Percentiles rank a stretch among this genome's conserved stretches.
Evolutionary conservation across 306 rosid species (phyloP).

Genomic region (Clitoria ternatea): DNA sequence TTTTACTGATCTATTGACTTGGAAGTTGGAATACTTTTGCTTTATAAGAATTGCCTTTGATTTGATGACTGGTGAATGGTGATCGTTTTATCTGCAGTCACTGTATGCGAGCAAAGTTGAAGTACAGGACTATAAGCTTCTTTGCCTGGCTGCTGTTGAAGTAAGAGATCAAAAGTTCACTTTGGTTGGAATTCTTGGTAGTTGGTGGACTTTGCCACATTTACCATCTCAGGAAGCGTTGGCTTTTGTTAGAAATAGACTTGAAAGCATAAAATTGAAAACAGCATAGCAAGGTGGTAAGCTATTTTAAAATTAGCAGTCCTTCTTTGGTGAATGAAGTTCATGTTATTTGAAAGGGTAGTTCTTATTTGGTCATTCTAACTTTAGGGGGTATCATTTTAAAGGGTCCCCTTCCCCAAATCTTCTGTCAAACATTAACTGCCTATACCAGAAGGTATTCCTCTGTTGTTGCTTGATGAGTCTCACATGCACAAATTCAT

Average conservation of each 20-base stretch:
- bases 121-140: slow-evolving; percentile 65
- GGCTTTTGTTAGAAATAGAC: slow-evolving; percentile 29
- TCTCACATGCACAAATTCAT: background rate
- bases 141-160: slow-evolving; percentile 65
- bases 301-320: background rate
- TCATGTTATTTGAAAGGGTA: background rate
- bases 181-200: slow-evolving; percentile 72
- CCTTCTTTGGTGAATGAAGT: background rate
- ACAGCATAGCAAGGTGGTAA: background rate
- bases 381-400: background rate
- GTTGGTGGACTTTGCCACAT: slow-evolving; percentile 66
- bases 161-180: slow-evolving; percentile 43
- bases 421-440: background rate
- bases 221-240: slow-evolving; percentile 23
- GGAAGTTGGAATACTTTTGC: background rate
- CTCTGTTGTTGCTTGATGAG: background rate
- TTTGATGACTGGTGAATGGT: too few relatives aligned
- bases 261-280: slow-evolving; percentile 24
- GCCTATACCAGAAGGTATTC: background rate
- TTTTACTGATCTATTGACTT: background rate
- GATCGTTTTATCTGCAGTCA: slow-evolving; percentile 43
- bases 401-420: too few relatives aligned
- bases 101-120: slow-evolving; percentile 71
- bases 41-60: slow-evolving; percentile 13
- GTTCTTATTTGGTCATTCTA: background rate